These are phyloP conservation scores for Pichia sp. DNA, from an alignment of 1,139 yeast genomes.

Conservation along the genomic window DNA sequence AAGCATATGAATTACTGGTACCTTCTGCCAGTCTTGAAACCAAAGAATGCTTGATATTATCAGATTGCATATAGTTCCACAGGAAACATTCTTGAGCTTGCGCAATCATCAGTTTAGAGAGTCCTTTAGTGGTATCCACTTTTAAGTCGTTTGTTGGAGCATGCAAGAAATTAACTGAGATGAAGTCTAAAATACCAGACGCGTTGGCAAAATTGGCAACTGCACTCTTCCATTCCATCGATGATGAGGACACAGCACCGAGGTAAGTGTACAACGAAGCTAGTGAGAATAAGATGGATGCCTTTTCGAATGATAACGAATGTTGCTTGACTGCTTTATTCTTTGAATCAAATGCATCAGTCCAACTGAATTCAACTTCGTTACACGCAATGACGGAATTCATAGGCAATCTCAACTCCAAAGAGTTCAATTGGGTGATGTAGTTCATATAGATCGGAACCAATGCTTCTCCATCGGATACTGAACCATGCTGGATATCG, in stretches of 20 bases:
- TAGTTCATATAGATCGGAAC: conserved; percentile 64
- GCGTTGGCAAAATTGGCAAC: conserved; percentile 69
- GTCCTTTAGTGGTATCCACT: conserved; percentile 66
- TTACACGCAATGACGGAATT: conserved; percentile 4
- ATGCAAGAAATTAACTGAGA: conserved; percentile 81
- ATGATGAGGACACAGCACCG: conserved; percentile 35
- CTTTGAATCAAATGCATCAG: conserved; percentile 60
- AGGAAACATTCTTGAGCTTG: conserved; percentile 89
- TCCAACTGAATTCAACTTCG: conserved; percentile 69
- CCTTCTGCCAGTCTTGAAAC: conserved; percentile 71
- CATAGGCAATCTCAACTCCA: conserved; percentile 77
- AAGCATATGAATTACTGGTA: conserved; percentile 54
- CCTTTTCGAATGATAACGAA: conserved; percentile 86
- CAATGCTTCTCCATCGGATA: conserved; percentile 39
- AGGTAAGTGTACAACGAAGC: conserved; percentile 56
- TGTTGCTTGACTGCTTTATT: conserved; percentile 53
- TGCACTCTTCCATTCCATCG: conserved; percentile 57
- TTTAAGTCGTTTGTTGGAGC: conserved; percentile 84
- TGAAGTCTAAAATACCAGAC: conserved; percentile 72
- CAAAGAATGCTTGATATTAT: conserved; percentile 53
- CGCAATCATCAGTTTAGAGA: conserved; percentile 67
- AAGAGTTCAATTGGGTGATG: conserved; percentile 77
- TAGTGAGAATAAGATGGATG: conserved; percentile 74
- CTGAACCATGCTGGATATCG: conserved; percentile 55
- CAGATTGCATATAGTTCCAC: conserved; percentile 53